Evolutionary conservation across 2,329 filamentous ascomycete species (phyloP).

Genomic region (Arthroderma sp.): DNA sequence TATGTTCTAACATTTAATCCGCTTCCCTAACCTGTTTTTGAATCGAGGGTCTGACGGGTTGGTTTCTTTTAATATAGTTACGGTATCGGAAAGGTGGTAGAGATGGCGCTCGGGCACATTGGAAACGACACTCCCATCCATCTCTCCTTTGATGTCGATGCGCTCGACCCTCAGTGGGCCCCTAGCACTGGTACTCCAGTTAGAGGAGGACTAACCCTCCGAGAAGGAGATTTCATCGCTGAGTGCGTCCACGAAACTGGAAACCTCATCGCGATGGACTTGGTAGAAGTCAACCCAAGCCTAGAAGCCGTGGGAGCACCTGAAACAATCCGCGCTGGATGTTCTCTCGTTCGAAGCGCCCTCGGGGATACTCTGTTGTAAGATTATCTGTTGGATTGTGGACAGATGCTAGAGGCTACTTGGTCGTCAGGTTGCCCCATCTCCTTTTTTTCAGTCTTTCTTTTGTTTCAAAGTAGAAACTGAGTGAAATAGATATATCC

Average conservation of each 20-base stretch:
- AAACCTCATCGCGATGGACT: slow-evolving; percentile 62
- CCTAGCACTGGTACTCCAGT: slow-evolving; percentile 93
- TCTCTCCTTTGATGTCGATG: slow-evolving; percentile 93
- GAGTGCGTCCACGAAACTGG: slow-evolving; percentile 73
- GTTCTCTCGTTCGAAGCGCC: slow-evolving; percentile 80
- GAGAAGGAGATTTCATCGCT: slow-evolving; percentile 95
- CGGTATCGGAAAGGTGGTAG: slow-evolving; percentile 89
- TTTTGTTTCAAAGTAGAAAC: too few relatives aligned
- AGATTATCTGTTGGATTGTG: slow-evolving; percentile 9
- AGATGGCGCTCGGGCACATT: slow-evolving; percentile 96
- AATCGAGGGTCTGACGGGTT: too few relatives aligned
- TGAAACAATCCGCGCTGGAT: slow-evolving; percentile 82
- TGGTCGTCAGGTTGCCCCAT: too few relatives aligned
- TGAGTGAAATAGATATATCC: too few relatives aligned
- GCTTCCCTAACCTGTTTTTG: background rate
- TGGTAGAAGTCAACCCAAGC: slow-evolving; percentile 70
- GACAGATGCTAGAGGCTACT: too few relatives aligned
- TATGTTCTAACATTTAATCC: slow-evolving; percentile 27
- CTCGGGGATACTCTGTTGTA: slow-evolving; percentile 81
- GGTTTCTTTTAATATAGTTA: slow-evolving; percentile 41
- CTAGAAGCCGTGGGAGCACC: slow-evolving; percentile 56
- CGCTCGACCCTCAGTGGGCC: slow-evolving; percentile 89
- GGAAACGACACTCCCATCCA: slow-evolving; percentile 92
- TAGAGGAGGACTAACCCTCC: slow-evolving; percentile 77
- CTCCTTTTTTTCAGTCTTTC: too few relatives aligned